Conservation (phyloP, 2,329 filamentous ascomycete species). For the Byssochlamys sp. region DNA sequence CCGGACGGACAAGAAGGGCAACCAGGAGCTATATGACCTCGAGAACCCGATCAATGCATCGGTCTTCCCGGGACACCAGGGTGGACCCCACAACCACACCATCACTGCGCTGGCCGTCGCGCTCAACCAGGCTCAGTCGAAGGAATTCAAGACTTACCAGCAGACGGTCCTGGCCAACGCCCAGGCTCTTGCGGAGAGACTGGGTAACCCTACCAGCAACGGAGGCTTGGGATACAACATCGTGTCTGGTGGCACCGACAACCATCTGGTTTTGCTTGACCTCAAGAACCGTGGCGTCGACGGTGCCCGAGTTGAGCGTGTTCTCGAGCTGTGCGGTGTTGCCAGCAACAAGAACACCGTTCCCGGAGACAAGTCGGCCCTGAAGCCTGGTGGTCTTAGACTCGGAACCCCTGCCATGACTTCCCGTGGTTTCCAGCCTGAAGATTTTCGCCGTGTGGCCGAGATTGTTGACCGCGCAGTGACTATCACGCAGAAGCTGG, state of each 20-base stretch:
- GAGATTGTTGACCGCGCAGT: constrained; percentile 79
- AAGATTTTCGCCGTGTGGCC: constrained; percentile 78
- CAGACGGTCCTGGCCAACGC: constrained; percentile 85
- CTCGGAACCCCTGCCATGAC: constrained; percentile 98
- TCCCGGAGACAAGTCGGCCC: constrained; percentile 83
- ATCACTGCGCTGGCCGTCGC: constrained; percentile 94
- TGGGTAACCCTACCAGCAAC: constrained; percentile 60
- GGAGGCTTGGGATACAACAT: constrained; percentile 79
- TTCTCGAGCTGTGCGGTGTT: constrained; percentile 84
- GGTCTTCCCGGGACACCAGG: constrained; percentile 97
- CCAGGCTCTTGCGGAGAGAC: constrained; percentile 68
- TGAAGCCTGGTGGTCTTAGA: constrained; percentile 84
- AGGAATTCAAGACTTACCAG: constrained; percentile 92
- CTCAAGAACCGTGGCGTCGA: constrained; percentile 79
- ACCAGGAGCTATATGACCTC: constrained; percentile 82
- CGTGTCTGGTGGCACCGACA: constrained; percentile 90
- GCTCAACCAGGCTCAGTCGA: constrained; percentile 80
- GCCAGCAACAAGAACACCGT: constrained; percentile 99
- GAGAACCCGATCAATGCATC: constrained; percentile 97
- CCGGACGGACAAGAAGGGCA: constrained; percentile 82
- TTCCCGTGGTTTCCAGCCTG: constrained; percentile 78
- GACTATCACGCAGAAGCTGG: constrained; percentile 64
- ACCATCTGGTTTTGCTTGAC: constrained; percentile 92
- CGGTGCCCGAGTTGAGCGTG: constrained; percentile 81
- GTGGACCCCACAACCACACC: constrained; percentile 98